Evolutionary conservation across 2,329 filamentous ascomycete genomes (phyloP), one percentile per base, ranked within the genome.

Genomic region (Amesomyces nigricolor): DNA sequence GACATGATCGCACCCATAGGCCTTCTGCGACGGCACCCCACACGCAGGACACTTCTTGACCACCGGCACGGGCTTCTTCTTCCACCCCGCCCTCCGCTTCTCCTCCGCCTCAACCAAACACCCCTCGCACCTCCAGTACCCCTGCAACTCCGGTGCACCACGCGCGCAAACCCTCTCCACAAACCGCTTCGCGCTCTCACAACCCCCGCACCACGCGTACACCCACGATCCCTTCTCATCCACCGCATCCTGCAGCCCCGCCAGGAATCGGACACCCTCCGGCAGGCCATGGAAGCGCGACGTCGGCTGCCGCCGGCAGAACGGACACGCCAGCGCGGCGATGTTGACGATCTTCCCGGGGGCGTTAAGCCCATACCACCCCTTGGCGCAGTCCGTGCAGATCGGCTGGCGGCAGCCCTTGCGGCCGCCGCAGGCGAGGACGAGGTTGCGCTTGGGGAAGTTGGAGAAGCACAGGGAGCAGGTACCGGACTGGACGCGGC

Each of bases 261-360:
- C 69, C 3, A 79, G 64, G 1, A 64, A 64, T 3, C 70, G 70
- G 50, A 75, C 69, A 1, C 68, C 67, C 17, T 60, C 59, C 0
- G 69, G 64, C 2, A 77, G 60, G 14, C 8, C n/a, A 1, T 9
- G 11, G 32, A 68, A 71, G 51, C 67, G 67, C 4, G 71, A 62
- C 1, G 70, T 67, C 0, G 76, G 76, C 43, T 63, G 66, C 0
- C 76, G 71, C 22, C 77, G 70, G 56, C 77, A 80, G 65, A 80
- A 80, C 1, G 77, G 76, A 56, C 77, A 79, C 2, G 63, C 67
- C 4, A 80, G 71, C 0, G 78, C 75, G 0, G 76, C 74, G 0
- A 73, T 62, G 57, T 79, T 78, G 62, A 80, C 71, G 11, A 78
- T 67, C 1, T 63, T 62, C 1, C 76, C 76, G 0, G 68, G 64